Conservation (phyloP, 495 filamentous ascomycete species). For the Lophiostoma macrostomum region DNA sequence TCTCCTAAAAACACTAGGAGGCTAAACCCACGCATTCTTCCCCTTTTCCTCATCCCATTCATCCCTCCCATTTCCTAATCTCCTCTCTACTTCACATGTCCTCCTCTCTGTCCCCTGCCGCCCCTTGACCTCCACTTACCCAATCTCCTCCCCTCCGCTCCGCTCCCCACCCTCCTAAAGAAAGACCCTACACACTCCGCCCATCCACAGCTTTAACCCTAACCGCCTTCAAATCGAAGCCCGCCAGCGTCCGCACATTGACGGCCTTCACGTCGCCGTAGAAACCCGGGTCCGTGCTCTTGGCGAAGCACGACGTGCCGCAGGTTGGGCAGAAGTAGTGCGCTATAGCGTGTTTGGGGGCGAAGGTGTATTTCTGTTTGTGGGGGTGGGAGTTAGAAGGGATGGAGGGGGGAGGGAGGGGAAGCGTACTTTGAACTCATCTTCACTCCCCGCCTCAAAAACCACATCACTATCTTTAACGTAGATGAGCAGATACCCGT, state of each 20-base stretch:
- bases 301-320: slow-evolving; percentile 40
- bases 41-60: too few species aligned
- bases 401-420: not conserved
- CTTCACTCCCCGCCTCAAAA: slow-evolving; percentile 33
- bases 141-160: too few species aligned
- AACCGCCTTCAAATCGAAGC: slow-evolving; percentile 23
- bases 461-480: slow-evolving; percentile 29
- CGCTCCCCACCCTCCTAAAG: too few species aligned
- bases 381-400: too few species aligned
- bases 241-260: slow-evolving; percentile 38
- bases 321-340: slow-evolving; percentile 46
- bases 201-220: slow-evolving; percentile 25
- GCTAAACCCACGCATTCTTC: too few species aligned
- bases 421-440: slow-evolving; percentile 16
- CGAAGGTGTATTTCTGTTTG: slow-evolving; percentile 44
- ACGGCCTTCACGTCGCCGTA: slow-evolving; percentile 33
- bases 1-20: too few species aligned
- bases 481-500: slow-evolving; percentile 47
- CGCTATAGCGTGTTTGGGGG: slow-evolving; percentile 31
- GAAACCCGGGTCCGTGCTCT: slow-evolving; percentile 23
- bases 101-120: too few species aligned
- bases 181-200: slow-evolving; percentile 7
- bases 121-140: too few species aligned
- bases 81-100: too few species aligned
- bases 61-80: too few species aligned